These are phyloP conservation scores for Cercophora sp. DNA, from an alignment of 495 filamentous ascomycete genomes.

Conservation along the genomic window DNA sequence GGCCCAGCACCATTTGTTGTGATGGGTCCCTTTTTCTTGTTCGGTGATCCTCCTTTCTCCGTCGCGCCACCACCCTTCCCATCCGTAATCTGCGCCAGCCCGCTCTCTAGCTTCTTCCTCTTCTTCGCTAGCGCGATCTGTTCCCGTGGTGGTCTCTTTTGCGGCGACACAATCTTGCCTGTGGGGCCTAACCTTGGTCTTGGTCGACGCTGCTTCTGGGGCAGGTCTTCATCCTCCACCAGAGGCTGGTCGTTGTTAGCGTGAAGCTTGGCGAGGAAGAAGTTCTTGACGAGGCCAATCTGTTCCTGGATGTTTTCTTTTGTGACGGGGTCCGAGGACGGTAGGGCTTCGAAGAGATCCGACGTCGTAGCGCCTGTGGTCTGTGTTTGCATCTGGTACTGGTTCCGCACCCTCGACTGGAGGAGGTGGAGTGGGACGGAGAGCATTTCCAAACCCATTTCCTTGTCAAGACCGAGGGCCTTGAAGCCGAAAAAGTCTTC, in stretches of 20 bases:
- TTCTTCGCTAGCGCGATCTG: conserved; percentile 70
- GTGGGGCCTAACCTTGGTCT: conserved; percentile 90
- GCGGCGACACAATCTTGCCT: conserved; percentile 87
- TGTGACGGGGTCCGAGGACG: conserved; percentile 75
- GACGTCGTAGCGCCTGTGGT: conserved; percentile 46
- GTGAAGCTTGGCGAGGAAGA: conserved; percentile 84
- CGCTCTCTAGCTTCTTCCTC: conserved; percentile 61
- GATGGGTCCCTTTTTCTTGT: conserved; percentile 33
- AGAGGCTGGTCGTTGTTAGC: conserved; percentile 76
- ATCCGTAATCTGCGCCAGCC: conserved; percentile 39
- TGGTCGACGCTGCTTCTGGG: conserved; percentile 84
- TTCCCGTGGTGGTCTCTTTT: conserved; percentile 79
- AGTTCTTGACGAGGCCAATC: conserved; percentile 81
- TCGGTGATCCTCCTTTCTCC: conserved; percentile 36
- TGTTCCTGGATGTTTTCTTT: conserved; percentile 69
- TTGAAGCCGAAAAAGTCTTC: conserved; percentile 99
- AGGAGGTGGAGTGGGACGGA: conserved; percentile 93
- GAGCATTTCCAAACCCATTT: conserved; percentile 78
- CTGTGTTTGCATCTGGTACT: conserved; percentile 71
- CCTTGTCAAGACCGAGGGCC: conserved; percentile 84
- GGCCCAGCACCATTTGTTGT: conserved; percentile 32
- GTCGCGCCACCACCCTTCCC: conserved; percentile 34
- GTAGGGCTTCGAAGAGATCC: conserved; percentile 65
- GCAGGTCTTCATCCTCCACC: conserved; percentile 92
- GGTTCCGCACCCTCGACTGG: conserved; percentile 81